These are phyloP conservation scores for Colletotrichum spinosum DNA, from an alignment of 2,329 filamentous ascomycete species.

Conservation along the genomic window DNA sequence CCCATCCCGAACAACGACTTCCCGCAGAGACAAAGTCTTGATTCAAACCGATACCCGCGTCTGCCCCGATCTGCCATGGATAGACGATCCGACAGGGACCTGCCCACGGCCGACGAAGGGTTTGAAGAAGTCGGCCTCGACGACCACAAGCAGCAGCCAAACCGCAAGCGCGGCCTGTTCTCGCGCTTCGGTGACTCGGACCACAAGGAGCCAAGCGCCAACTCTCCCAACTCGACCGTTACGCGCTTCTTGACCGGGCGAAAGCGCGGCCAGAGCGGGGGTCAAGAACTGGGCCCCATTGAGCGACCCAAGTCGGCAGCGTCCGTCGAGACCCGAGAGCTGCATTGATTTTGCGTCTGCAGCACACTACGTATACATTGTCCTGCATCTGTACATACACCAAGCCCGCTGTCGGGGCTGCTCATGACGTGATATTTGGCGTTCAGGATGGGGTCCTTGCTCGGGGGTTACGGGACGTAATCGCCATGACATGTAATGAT, in stretches of 20 bases:
- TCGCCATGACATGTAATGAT: conserved; percentile 28
- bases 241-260: conserved; percentile 76
- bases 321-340: conserved; percentile 41
- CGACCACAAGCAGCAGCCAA: conserved; percentile 66
- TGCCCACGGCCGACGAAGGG: conserved; percentile 76
- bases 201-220: conserved; percentile 47
- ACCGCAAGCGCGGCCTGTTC: conserved; percentile 77
- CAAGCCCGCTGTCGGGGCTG: background rate
- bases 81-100: conserved; percentile 67
- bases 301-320: conserved; percentile 51
- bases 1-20: conserved; percentile 73
- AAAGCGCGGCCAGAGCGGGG: conserved; percentile 78
- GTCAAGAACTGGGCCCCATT: conserved; percentile 78
- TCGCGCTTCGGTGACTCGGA: conserved; percentile 78
- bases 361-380: background rate
- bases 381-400: conserved; percentile 18
- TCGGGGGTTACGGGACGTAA: conserved; percentile 19
- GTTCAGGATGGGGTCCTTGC: conserved; percentile 20
- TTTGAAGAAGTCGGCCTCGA: conserved; percentile 96
- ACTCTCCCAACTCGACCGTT: conserved; percentile 51
- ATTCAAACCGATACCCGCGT: conserved; percentile 76
- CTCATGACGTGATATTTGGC: conserved; percentile 27
- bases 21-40: conserved; percentile 81
- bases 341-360: conserved; percentile 21
- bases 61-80: conserved; percentile 71